phyloP scores from a whole-genome alignment of 148 eudicot genomes.

The Camellia sinensis region DNA sequence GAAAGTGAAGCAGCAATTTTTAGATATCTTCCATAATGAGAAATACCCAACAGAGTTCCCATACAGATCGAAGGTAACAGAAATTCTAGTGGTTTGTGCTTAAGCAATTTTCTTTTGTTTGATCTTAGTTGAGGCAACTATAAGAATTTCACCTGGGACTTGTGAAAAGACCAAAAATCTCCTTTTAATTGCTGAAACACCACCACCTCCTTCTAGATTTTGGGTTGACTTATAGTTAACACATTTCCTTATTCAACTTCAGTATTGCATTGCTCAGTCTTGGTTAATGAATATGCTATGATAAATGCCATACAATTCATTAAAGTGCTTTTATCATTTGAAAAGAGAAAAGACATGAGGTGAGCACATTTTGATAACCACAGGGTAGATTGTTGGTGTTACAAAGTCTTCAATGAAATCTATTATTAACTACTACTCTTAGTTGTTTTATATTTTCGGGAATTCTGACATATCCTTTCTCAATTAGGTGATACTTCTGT shows the following conservation, averaged over 20 bases:
- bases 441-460: background rate
- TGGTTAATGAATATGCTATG: background rate
- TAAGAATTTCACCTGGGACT: background rate
- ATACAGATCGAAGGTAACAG: conserved; percentile 76
- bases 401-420: background rate
- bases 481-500: conserved; percentile 71
- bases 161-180: background rate
- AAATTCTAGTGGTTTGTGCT: background rate
- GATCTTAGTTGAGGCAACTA: background rate
- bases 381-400: background rate
- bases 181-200: background rate
- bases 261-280: background rate
- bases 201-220: background rate
- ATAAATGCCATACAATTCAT: background rate
- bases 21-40: conserved; percentile 61
- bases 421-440: background rate
- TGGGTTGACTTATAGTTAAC: background rate
- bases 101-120: background rate
- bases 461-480: conserved; percentile 20
- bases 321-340: conserved; percentile 1
- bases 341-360: background rate
- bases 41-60: conserved; percentile 73
- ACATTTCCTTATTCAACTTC: background rate
- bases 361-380: background rate
- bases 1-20: conserved; percentile 79